Evolutionary conservation across 495 filamentous ascomycete genomes (phyloP).

Genomic region (Neurospora sp.): DNA sequence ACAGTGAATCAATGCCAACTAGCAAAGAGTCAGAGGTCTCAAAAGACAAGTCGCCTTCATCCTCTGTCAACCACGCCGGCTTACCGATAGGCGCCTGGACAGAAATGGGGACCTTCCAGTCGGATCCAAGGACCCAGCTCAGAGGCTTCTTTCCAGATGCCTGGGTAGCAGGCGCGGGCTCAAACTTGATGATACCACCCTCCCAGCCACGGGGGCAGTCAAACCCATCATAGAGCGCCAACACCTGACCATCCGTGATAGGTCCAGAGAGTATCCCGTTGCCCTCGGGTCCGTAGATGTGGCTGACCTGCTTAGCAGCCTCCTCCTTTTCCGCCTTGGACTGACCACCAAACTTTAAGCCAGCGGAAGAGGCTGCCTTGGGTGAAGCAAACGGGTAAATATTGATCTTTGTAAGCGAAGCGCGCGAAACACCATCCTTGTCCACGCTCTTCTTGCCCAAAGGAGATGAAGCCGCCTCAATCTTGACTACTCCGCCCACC

Average conservation of each 20-base stretch:
- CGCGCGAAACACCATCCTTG: constrained; percentile 17
- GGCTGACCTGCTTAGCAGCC: constrained; percentile 44
- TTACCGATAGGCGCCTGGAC: constrained; percentile 59
- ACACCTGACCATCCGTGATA: constrained; percentile 75
- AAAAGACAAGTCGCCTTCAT: constrained; percentile 39
- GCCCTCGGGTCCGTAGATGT: constrained; percentile 44
- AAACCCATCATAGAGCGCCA: constrained; percentile 38
- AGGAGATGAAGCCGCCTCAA: constrained; percentile 51
- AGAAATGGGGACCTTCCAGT: constrained; percentile 60
- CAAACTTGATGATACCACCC: constrained; percentile 72
- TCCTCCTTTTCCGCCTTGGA: constrained; percentile 67
- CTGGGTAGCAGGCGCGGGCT: constrained; percentile 38
- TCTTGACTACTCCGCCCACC: constrained; percentile 77
- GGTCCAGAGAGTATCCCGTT: constrained; percentile 71
- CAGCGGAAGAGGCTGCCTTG: constrained; percentile 42
- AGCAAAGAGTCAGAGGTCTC: constrained; percentile 47
- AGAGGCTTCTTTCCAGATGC: constrained; percentile 41
- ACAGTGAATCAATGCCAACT: constrained; percentile 74
- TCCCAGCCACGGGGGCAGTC: constrained; percentile 43
- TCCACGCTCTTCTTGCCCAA: constrained; percentile 22
- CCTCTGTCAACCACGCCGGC: constrained; percentile 42
- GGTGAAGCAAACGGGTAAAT: constrained; percentile 65
- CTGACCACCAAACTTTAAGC: constrained; percentile 82
- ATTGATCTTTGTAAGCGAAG: constrained; percentile 47
- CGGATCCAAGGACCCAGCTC: constrained; percentile 69